phyloP scores from a whole-genome alignment of 2,329 filamentous ascomycete species.

The Teratosphaeria gauchensis region DNA sequence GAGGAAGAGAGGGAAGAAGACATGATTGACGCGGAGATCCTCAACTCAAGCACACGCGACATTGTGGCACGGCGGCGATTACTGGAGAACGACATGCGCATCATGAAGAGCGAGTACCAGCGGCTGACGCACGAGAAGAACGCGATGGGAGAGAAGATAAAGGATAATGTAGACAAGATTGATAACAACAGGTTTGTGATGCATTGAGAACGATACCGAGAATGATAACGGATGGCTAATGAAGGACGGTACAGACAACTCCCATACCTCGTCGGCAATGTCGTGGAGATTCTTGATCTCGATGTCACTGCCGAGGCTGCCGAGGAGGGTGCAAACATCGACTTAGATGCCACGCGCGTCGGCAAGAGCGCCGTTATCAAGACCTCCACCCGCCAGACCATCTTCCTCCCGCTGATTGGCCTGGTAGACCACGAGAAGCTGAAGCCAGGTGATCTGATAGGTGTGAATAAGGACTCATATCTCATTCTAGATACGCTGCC shows the following conservation, averaged over 20 bases:
- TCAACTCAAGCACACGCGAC: constrained; percentile 87
- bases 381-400: constrained; percentile 95
- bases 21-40: constrained; percentile 84
- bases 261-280: constrained; percentile 95
- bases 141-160: constrained; percentile 96
- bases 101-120: constrained; percentile 97
- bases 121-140: constrained; percentile 90
- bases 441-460: constrained; percentile 92
- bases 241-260: constrained; percentile 58
- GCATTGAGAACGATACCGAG: not conserved
- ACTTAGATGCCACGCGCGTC: constrained; percentile 89
- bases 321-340: constrained; percentile 97
- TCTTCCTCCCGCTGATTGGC: constrained; percentile 94
- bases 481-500: constrained; percentile 92
- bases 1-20: constrained; percentile 54
- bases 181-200: constrained; percentile 77
- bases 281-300: constrained; percentile 92
- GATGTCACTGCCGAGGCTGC: constrained; percentile 93
- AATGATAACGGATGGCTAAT: constrained; percentile 21
- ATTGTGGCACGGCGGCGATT: constrained; percentile 83
- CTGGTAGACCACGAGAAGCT: constrained; percentile 91
- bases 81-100: constrained; percentile 92
- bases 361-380: constrained; percentile 99
- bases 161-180: constrained; percentile 98
- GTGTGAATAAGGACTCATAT: constrained; percentile 98